Conservation (phyloP, 2,329 filamentous ascomycete genomes). For the Colletotrichum gloeosporioides region DNA sequence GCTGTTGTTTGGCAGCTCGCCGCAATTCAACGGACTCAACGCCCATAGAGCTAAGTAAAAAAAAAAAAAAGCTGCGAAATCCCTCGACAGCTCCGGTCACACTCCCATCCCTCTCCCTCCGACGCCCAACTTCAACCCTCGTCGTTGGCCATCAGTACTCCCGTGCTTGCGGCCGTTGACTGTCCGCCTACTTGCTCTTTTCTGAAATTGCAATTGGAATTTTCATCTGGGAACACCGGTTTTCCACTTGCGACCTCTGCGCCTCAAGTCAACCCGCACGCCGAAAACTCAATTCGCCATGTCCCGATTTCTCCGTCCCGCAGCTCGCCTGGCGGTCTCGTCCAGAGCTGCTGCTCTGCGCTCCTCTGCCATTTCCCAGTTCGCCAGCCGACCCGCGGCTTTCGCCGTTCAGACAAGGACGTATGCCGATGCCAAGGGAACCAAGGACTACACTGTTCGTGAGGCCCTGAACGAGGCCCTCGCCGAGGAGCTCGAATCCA, state of each 20-base stretch:
- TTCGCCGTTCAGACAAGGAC: conserved; percentile 54
- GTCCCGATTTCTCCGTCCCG: conserved; percentile 59
- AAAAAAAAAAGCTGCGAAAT: conserved; percentile 24
- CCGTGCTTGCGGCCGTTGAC: conserved; percentile 6
- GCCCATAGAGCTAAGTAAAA: conserved; percentile 21
- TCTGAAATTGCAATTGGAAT: background rate
- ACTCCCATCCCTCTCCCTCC: conserved; percentile 18
- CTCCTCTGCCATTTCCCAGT: conserved; percentile 40
- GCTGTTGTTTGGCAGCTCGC: conserved; percentile 21
- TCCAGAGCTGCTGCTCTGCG: conserved; percentile 41
- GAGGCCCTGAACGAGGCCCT: conserved; percentile 98
- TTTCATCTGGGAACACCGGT: background rate
- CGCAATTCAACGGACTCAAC: conserved; percentile 27
- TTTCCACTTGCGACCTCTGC: conserved; percentile 3
- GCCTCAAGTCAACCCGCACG: background rate
- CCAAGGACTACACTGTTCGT: conserved; percentile 95
- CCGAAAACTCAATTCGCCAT: conserved; percentile 34
- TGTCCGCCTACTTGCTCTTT: background rate
- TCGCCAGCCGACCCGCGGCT: conserved; percentile 38
- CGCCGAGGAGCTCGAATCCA: conserved; percentile 93
- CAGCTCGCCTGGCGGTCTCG: conserved; percentile 52
- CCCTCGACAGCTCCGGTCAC: conserved; percentile 24
- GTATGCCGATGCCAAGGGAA: conserved; percentile 63
- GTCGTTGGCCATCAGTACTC: conserved; percentile 18
- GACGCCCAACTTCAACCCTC: conserved; percentile 16